Evolutionary conservation across 2,329 filamentous ascomycete genomes (phyloP), one percentile per base, ranked within the genome.

Genomic region (Beauveria brongniartii): DNA sequence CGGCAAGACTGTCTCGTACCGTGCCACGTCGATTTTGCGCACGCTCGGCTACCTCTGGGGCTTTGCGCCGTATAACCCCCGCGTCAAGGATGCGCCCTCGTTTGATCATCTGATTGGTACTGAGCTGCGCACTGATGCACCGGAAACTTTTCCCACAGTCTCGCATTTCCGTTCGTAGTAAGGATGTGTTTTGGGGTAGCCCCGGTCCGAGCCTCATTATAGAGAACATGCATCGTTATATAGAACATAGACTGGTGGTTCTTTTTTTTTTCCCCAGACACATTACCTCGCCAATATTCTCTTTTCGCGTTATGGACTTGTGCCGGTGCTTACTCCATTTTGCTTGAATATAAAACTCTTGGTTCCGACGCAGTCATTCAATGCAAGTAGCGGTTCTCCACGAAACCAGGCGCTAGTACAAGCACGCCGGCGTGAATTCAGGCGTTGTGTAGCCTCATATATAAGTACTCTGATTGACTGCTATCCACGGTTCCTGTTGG

Each of bases 41-140:
- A 75, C 73, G 26, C 65, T 79, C 26, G 69, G 73, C 28, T 71
- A 78, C 55, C 71, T 79, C 22, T 80, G 75, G 72, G 73, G 68
- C 43, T 67, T 77, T 65, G 73, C 70, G 20, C 68, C 68, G 16
- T 70, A 75, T 56, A 75, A 71, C 8, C 71, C 71, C 0, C 71
- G 74, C 0, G 74, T 76, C 18, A 69, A 71, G 55, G 70, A 70
- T 67, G 71, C 72, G 2, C 70, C 74, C 5, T 72, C 73, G 2
- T 77, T 77, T 47, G 69, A 70, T 24, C 64, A 62, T 18, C 46
- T 62, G 55, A 62, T 62, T 40, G 55, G 55, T 9, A 55, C 48
- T 0, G 16, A 40, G 51, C 26, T 62, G 18, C 55, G 61, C 5
- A 56, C 30, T 7, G 55, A 62, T 22, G 20, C 51, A 26, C 61